Evolutionary conservation across 352 stramenopile species (phyloP).

Genomic region (Phytophthora capsici): DNA sequence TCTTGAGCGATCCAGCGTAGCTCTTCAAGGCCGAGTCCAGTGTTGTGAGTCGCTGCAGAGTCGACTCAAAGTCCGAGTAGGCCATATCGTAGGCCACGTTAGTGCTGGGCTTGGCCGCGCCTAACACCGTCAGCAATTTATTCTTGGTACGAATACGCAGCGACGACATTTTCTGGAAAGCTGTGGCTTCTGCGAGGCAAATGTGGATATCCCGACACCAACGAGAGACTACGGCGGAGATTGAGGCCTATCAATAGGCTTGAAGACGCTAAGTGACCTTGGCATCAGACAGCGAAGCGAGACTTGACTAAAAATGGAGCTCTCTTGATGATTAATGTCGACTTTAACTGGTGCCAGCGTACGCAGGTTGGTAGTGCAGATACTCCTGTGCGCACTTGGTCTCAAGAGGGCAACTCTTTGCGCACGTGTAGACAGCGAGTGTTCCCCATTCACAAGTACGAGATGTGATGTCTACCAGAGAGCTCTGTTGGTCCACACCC

Average conservation of each 20-base stretch:
- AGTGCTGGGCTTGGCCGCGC: constrained; percentile 75
- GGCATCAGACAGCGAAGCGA: constrained; percentile 31
- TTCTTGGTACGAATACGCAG: constrained; percentile 78
- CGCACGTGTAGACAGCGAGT: constrained; percentile 93
- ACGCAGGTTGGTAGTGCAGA: constrained; percentile 78
- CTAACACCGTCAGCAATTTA: constrained; percentile 76
- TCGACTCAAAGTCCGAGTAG: constrained; percentile 67
- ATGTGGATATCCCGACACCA: neutral
- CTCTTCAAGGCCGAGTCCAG: constrained; percentile 60
- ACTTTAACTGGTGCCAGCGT: constrained; percentile 48
- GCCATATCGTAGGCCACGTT: constrained; percentile 80
- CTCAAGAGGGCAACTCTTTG: constrained; percentile 84
- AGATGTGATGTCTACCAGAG: constrained; percentile 55
- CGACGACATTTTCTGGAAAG: constrained; percentile 64
- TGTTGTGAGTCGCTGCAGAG: constrained; percentile 46
- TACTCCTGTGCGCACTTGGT: constrained; percentile 67
- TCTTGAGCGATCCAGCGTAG: constrained; percentile 67
- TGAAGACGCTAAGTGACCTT: constrained; percentile 31
- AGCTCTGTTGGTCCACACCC: constrained; percentile 71
- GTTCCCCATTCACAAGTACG: constrained; percentile 92
- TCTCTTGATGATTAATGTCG: constrained; percentile 27
- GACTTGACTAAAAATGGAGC: constrained; percentile 35
- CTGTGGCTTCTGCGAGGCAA: neutral
- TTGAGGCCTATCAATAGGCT: constrained; percentile 37
- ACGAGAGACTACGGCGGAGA: too few relatives aligned